Evolutionary conservation across 2,329 filamentous ascomycete species (phyloP), one percentile per base, ranked within the genome.

Genomic region (Cladosporium halotolerans): DNA sequence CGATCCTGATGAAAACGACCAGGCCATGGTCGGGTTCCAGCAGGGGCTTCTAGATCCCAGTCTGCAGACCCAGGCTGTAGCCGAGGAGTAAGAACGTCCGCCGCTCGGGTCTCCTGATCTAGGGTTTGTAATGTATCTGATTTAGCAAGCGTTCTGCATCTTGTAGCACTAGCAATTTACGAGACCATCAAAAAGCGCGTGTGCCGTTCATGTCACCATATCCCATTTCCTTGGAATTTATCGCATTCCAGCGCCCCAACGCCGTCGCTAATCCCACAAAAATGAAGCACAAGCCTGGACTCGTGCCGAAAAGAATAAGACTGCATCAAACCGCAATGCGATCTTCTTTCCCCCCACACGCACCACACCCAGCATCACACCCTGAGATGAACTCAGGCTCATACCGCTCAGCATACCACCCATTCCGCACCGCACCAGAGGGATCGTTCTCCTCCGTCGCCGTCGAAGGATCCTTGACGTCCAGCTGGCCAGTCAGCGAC

Each of bases 1-100:
- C 47, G 77, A 81, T 51, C 74, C 78, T 0, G 71, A 75, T 41
- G 74, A 74, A 46, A 70, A 68, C 2, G 77, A 80, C 59, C 61
- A 66, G n/a, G 74, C 73, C 58, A 75, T 73, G 61, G 70, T 79
- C 39, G 65, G 70, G 31, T 62, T 67, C 32, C 40, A 46, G 3
- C 54, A 55, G 28, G 47, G 53, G 3, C 45, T 39, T 28, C 48
- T 56, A 7, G 58, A 60, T 23, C 47, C 55, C 2, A 50, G 34
- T 14, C 19, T 55, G 28, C 46, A 55, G 42, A 34, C 49, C 13
- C 40, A 51, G 32, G 18, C 16, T 19, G 18, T 16, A 7, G 32
- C 18, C 10, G 48, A 51, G 41, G 48, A 51, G n/a, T 51, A 51
- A 33, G 9, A 10, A 11, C 34, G 34, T 36, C 7, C 4, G 34